Base-by-base conservation (phyloP, 441 rosid species). In the Gossypium davidsonii region DNA sequence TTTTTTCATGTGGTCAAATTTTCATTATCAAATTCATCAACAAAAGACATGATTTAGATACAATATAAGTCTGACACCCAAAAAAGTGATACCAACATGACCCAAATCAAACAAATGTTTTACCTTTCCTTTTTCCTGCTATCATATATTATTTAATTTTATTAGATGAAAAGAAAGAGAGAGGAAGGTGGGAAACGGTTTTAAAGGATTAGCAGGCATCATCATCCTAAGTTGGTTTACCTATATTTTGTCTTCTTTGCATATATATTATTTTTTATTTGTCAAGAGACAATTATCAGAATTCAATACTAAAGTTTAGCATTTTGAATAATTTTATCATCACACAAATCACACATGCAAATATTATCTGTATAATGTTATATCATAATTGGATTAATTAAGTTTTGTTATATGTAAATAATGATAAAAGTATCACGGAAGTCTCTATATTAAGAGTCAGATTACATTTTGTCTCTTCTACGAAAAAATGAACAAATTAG, bases 1-100 rank as follows among this genome's bases (percentile, higher is more conserved):
- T 28, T 18, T 70, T 34, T 17, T 39, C 23, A 70, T 20, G 53
- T 70, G 73, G 79, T 56, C 75, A 76, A 63, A 65, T 71, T 37
- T 37, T 7, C 44, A 1, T 7, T 37, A 37, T 37, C 44, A 37
- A 37, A 37, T 37, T 37, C 44, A 37, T 37, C 44, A 37, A 37
- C 44, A 37, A 7, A 37, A 37, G 44, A 8, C 44, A 7, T 37
- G 44, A 37, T 37, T 7, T 37, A 1, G 44, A 37, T 37, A 7
- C 10, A 37, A 34, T 1, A 34, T 1, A 34, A 34, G 39, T 34
- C 9, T 6, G 39, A 6, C 39, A 34, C 39, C 39, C 39, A 34
- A 34, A 34, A 37, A 37, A 37, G 44, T 37, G 44, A 37, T 2
- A 37, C 10, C 44, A 7, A 37, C 44, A 37, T 7, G 10, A 1